Evolutionary conservation across 495 filamentous ascomycete species (phyloP), one percentile per base, ranked within the genome.

Genomic region (Penicillium atrosanguineum): DNA sequence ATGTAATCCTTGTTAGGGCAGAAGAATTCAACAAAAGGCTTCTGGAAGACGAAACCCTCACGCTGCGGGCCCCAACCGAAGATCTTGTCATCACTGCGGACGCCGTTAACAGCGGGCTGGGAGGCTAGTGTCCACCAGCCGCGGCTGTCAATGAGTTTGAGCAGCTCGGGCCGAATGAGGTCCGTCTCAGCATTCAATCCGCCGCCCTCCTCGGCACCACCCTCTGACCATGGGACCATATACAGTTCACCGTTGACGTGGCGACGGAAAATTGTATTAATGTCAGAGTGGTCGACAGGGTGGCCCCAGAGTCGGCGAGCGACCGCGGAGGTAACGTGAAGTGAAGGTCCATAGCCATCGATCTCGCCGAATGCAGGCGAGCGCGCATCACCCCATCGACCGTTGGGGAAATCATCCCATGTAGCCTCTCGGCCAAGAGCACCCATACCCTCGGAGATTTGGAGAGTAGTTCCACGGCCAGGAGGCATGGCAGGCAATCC

Each of bases 401-500:
- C 95, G 77, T 98, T 98, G 48, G 95, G 94, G 74, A 87, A 98
- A 72, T 98, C 94, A 66, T 98, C 94, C 94, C 94, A 98, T 6
- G 94, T 97, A 20, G 95, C 95, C 74, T 97, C 95, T 54, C 95
- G 79, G 29, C 93, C 94, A 12, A 96, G 79, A n/a, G 88, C 77
- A 37, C 92, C 92, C 57, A 93, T 84, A 4, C 92, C 92, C 75
- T 96, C 91, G 0, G 92, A 95, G 48, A 96, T 96, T 18, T 90
- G 89, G 16, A 97, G 82, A 5, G 91, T 93, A 60, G 89, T 91
- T 43, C 86, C 86, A 39, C 87, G 81, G 26, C 79, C 82, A 62
- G 72, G 70, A 12, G 68, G 68, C 46, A 67, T 44, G 4, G 73
- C 71, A 4, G 64, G 73, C 55, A 74, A 64, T 12, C 61, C 69